These are phyloP conservation scores for Clarireedia monteithiana DNA, from an alignment of 2,329 filamentous ascomycete species.

Conservation along the genomic window DNA sequence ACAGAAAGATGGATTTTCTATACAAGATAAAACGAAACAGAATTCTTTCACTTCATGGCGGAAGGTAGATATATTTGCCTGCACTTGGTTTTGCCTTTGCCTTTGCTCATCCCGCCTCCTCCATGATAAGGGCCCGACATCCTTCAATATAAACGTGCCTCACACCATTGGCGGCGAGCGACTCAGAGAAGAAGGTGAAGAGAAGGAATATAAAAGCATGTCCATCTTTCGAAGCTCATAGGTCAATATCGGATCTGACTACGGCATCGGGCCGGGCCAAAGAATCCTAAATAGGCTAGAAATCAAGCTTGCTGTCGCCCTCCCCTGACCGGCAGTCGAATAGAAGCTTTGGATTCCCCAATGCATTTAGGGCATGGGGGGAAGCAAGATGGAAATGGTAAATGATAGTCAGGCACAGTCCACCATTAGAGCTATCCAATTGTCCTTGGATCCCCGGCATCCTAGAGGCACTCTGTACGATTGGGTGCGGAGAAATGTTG, in stretches of 20 bases:
- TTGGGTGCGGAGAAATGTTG: background rate
- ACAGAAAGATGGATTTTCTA: background rate
- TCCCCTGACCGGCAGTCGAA: constrained; percentile 8
- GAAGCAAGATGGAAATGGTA: background rate
- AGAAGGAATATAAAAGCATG: background rate
- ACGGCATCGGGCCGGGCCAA: background rate
- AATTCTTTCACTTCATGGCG: background rate
- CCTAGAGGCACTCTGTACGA: background rate
- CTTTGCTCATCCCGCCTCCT: background rate
- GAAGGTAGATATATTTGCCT: background rate
- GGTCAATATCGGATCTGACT: constrained; percentile 4
- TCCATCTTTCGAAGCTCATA: background rate
- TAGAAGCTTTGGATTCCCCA: background rate
- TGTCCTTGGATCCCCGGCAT: background rate
- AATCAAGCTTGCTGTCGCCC: background rate
- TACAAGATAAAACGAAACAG: background rate
- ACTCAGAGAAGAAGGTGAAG: constrained; percentile 6
- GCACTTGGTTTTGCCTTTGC: background rate
- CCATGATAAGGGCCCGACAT: constrained; percentile 2
- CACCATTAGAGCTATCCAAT: background rate
- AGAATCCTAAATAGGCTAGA: background rate
- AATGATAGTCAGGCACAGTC: constrained; percentile 4
- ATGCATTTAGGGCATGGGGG: background rate
- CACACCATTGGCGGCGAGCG: background rate
- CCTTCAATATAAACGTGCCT: constrained; percentile 2